Conservation (phyloP, 2,329 filamentous ascomycete species). For the Aspergillus sp. region DNA sequence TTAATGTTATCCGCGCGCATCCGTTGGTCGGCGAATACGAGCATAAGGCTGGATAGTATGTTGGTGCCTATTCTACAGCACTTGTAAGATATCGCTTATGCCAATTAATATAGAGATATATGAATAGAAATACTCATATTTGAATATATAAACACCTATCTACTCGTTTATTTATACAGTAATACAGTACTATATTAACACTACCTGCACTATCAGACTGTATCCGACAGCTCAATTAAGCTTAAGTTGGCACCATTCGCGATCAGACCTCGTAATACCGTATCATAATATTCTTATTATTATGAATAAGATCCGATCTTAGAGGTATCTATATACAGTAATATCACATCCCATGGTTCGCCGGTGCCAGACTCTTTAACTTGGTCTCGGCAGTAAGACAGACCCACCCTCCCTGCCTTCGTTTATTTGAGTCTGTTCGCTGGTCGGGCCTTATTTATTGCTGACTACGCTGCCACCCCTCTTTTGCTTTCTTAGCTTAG, state of each 20-base stretch:
- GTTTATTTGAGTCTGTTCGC: conserved; percentile 1
- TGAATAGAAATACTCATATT: too few relatives aligned
- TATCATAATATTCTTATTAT: conserved; percentile 1
- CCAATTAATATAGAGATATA: background rate
- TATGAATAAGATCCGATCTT: conserved; percentile 8
- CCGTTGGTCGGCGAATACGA: conserved; percentile 9
- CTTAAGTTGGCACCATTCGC: too few relatives aligned
- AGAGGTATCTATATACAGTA: background rate
- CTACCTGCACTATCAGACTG: too few relatives aligned
- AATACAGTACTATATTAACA: too few relatives aligned
- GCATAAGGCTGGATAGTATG: too few relatives aligned
- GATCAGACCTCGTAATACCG: background rate
- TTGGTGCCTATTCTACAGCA: too few relatives aligned
- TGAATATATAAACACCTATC: too few relatives aligned
- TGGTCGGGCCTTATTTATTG: conserved; percentile 1
- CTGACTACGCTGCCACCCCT: background rate
- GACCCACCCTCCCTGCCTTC: background rate
- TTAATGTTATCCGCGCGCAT: conserved; percentile 13
- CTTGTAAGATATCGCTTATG: background rate
- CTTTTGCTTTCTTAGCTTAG: background rate
- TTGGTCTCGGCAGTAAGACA: conserved; percentile 11
- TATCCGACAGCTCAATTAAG: too few relatives aligned
- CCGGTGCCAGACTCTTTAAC: conserved; percentile 17
- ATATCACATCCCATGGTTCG: background rate
- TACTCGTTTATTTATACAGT: too few relatives aligned